These are phyloP conservation scores for Lepiota brunneoincarnata DNA, from an alignment of 768 basidiomycete genomes.

Conservation along the genomic window DNA sequence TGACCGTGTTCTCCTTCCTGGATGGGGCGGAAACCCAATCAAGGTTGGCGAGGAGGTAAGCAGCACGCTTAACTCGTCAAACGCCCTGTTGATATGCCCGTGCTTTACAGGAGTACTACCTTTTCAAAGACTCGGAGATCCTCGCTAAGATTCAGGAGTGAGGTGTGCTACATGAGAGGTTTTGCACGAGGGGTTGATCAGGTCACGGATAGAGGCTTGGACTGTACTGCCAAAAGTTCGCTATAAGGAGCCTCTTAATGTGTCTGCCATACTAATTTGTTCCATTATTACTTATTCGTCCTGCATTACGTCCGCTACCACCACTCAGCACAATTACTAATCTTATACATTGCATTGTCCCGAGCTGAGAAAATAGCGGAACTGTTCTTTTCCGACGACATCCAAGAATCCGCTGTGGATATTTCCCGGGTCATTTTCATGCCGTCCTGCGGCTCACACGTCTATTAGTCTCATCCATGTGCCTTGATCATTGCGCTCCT, in stretches of 20 bases:
- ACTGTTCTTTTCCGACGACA: neutral
- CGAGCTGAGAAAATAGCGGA: neutral
- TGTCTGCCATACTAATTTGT: neutral
- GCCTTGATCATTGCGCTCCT: too few relatives aligned
- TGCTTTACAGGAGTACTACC: constrained; percentile 75
- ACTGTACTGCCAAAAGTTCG: constrained; percentile 12
- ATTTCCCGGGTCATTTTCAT: too few relatives aligned
- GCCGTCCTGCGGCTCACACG: too few relatives aligned
- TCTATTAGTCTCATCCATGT: too few relatives aligned
- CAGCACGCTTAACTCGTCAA: neutral
- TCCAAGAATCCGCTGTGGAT: too few relatives aligned
- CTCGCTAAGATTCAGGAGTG: constrained; percentile 95
- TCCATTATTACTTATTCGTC: neutral
- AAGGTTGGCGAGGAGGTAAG: constrained; percentile 96
- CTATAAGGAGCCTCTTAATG: constrained; percentile 9
- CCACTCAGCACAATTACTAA: constrained; percentile 12
- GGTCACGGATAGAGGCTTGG: neutral
- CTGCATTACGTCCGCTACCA: constrained; percentile 1
- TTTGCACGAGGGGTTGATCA: neutral
- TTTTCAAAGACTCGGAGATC: constrained; percentile 95
- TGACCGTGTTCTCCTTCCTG: constrained; percentile 90
- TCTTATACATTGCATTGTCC: neutral
- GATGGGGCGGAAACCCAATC: constrained; percentile 95
- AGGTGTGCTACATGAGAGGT: constrained; percentile 14
- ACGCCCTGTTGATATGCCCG: neutral